Evolutionary conservation across 208 protist genomes (phyloP).

Genomic region (Giardia duodenalis): DNA sequence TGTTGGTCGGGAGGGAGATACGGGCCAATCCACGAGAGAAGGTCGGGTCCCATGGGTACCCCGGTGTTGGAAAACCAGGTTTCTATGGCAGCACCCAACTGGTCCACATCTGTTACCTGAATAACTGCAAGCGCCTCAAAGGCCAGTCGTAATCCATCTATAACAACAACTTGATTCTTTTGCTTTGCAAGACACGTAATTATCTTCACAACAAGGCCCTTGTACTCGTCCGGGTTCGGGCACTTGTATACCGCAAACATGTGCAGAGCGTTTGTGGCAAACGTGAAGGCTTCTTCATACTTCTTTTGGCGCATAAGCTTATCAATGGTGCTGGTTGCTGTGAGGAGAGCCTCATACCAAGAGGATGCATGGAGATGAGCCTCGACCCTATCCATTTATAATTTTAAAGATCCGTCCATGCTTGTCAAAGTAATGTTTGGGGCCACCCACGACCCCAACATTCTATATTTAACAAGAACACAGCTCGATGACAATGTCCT

Average conservation of each 20-base stretch:
- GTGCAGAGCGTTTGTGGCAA: neutral
- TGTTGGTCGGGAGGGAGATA: neutral
- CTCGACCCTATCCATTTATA: neutral
- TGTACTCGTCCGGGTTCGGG: neutral
- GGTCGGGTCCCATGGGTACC: neutral
- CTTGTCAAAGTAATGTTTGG: neutral
- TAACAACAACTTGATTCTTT: too few species aligned
- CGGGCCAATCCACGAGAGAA: neutral
- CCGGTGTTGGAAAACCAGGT: too few species aligned
- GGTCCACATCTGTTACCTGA: too few species aligned
- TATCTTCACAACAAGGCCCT: neutral
- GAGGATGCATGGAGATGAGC: neutral
- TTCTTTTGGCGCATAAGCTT: neutral
- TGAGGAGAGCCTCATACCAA: neutral
- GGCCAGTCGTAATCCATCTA: too few species aligned
- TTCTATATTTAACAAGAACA: neutral
- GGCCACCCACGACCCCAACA: neutral
- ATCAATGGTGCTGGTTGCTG: neutral
- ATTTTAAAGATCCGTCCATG: neutral
- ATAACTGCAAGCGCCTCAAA: too few species aligned
- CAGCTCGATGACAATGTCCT: neutral
- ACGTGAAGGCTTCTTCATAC: neutral
- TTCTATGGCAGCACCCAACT: too few species aligned
- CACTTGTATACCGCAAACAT: neutral
- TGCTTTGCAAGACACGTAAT: neutral